A percentile compares a stretch with the other conserved stretches of the same genome.
Conservation (phyloP, 2,329 filamentous ascomycete species). For the Exserohilum turcica region DNA sequence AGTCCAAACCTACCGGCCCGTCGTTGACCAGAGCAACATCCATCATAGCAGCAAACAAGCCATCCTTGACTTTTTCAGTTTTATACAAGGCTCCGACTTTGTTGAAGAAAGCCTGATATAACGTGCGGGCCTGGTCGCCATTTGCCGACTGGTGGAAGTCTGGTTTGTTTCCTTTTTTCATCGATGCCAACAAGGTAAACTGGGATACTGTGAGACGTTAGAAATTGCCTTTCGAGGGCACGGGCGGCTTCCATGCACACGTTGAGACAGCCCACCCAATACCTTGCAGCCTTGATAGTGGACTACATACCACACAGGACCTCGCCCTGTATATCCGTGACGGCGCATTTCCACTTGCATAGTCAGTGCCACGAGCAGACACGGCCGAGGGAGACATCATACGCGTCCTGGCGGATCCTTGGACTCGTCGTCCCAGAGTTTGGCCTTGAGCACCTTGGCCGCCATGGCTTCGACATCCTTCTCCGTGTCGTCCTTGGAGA, state of each 20-base stretch:
- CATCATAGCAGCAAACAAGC: conserved; percentile 99
- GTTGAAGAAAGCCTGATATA: conserved; percentile 84
- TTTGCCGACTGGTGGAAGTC: conserved; percentile 89
- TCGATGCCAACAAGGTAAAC: conserved; percentile 89
- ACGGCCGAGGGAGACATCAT: conserved; percentile 23
- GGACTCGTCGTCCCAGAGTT: conserved; percentile 83
- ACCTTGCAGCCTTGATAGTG: background rate
- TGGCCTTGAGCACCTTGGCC: conserved; percentile 84
- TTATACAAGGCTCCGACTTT: conserved; percentile 75
- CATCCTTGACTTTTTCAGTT: conserved; percentile 81
- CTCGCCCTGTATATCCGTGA: conserved; percentile 87
- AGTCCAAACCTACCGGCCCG: conserved; percentile 69
- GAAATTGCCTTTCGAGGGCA: conserved; percentile 5
- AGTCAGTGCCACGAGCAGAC: conserved; percentile 14
- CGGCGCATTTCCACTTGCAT: conserved; percentile 82
- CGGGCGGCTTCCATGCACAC: background rate
- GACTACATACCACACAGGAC: conserved; percentile 80
- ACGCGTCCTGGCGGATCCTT: conserved; percentile 64
- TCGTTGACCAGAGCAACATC: conserved; percentile 93
- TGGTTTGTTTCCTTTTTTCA: conserved; percentile 95
- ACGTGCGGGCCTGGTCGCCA: conserved; percentile 74
- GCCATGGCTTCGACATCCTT: conserved; percentile 87
- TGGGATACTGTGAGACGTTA: conserved; percentile 75
- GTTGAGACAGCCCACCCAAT: background rate
- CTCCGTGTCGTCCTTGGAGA: conserved; percentile 86